Percentiles rank a stretch among this genome's conserved stretches.
These are phyloP conservation scores for Carallia pectinifolia DNA, from an alignment of 345 rosid species.

Conservation along the genomic window DNA sequence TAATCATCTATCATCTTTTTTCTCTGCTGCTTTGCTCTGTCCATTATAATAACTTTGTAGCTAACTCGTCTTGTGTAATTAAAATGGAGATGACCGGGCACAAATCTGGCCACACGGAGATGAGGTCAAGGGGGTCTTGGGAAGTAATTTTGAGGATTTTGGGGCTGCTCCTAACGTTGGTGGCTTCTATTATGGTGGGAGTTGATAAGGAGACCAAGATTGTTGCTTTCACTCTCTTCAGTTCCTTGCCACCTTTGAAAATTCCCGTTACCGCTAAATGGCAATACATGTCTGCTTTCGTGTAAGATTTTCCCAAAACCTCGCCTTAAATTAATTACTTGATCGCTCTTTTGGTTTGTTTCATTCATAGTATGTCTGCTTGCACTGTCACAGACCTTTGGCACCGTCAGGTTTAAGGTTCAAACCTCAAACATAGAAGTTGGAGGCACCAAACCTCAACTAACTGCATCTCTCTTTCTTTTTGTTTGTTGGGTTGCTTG, in stretches of 20 bases:
- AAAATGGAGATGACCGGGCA: background rate
- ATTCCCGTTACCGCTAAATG: conserved; percentile 43
- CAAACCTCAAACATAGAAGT: too few relatives aligned
- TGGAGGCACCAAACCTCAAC: too few relatives aligned
- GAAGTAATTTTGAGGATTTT: conserved; percentile 27
- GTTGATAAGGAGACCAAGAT: conserved; percentile 26
- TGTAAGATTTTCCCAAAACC: conserved; percentile 21
- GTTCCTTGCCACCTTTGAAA: conserved; percentile 24
- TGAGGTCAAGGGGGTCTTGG: conserved; percentile 1
- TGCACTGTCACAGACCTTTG: too few relatives aligned
- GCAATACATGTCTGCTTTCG: conserved; percentile 43
- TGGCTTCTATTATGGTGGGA: conserved; percentile 30
- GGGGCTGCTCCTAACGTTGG: conserved; percentile 27
- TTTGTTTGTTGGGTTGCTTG: too few relatives aligned
- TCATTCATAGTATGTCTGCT: too few relatives aligned
- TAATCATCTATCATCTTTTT: too few relatives aligned
- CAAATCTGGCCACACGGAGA: conserved; percentile 6
- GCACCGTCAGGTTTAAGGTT: too few relatives aligned
- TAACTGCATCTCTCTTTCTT: too few relatives aligned
- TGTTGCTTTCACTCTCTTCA: conserved; percentile 19
- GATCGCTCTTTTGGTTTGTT: background rate
- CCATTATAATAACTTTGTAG: too few relatives aligned
- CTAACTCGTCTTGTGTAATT: background rate
- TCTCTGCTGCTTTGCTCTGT: too few relatives aligned
- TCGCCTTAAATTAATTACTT: background rate